A percentile compares a stretch with the other conserved stretches of the same genome.
Evolutionary conservation across 2,329 filamentous ascomycete species (phyloP).

Genomic region (Aspergillus awamori): DNA sequence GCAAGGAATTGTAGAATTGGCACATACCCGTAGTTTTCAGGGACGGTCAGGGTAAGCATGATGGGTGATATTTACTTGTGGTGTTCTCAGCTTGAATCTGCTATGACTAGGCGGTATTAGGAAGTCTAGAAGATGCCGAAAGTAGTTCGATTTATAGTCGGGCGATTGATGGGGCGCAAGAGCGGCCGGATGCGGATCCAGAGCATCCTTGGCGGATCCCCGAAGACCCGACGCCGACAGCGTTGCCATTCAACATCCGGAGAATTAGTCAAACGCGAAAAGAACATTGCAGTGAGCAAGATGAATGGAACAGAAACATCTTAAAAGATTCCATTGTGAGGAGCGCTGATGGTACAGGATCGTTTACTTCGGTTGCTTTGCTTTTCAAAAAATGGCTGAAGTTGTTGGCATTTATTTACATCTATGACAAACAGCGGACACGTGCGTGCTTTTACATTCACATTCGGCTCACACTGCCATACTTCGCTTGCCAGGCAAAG

Average conservation of each 20-base stretch:
- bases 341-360: neutral
- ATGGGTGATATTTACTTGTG: constrained; percentile 15
- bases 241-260: neutral
- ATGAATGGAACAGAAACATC: neutral
- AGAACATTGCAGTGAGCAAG: neutral
- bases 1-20: neutral
- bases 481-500: constrained; percentile 98
- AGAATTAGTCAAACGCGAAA: neutral
- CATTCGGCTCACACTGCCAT: constrained; percentile 71
- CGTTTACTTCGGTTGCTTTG: neutral
- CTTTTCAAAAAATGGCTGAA: neutral
- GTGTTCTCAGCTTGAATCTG: neutral
- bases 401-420: neutral
- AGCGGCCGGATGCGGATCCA: constrained; percentile 1
- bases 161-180: neutral
- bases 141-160: neutral
- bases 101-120: neutral
- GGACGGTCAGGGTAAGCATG: constrained; percentile 49
- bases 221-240: neutral
- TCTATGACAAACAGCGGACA: neutral
- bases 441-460: constrained; percentile 10
- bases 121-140: neutral
- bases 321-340: neutral
- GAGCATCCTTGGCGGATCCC: neutral
- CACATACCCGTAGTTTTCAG: constrained; percentile 53